A percentile compares a stretch with the other conserved stretches of the same genome.
These are phyloP conservation scores for Erodium moschatum DNA, from an alignment of 441 rosid species.

Conservation along the genomic window DNA sequence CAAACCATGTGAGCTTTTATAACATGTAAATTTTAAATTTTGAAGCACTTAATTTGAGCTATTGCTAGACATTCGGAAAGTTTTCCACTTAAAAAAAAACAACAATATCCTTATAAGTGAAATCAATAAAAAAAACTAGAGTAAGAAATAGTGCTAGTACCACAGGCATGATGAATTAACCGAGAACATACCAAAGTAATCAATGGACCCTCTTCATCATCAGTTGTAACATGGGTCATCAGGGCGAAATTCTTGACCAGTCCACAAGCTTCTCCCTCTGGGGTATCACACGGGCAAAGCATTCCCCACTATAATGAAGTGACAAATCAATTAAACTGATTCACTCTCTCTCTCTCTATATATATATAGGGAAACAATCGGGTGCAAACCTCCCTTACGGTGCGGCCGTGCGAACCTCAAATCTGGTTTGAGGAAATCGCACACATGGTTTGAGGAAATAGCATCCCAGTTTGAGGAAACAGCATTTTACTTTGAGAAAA, in stretches of 20 bases:
- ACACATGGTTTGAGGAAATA: too few species aligned
- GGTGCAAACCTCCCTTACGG: too few species aligned
- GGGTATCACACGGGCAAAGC: conserved; percentile 99
- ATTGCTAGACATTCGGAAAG: neutral
- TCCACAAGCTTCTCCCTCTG: conserved; percentile 97
- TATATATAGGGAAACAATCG: too few species aligned
- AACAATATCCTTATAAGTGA: neutral
- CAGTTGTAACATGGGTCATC: conserved; percentile 99
- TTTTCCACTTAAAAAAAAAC: neutral
- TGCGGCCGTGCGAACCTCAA: too few species aligned
- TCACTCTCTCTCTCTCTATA: too few species aligned
- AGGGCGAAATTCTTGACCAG: conserved; percentile 94
- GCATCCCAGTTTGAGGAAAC: too few species aligned
- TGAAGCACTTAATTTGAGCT: neutral
- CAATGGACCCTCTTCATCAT: conserved; percentile 85
- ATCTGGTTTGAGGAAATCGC: too few species aligned
- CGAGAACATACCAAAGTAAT: conserved; percentile 50
- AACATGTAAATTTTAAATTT: too few species aligned
- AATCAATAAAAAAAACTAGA: neutral
- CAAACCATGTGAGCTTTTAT: too few species aligned
- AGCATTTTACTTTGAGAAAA: too few species aligned
- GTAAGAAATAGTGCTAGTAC: neutral
- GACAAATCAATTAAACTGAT: conserved; percentile 7
- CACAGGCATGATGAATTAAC: neutral
- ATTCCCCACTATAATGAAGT: conserved; percentile 77